Evolutionary conservation across 768 basidiomycete species (phyloP).

Genomic region (Pulveroboletus sp.): DNA sequence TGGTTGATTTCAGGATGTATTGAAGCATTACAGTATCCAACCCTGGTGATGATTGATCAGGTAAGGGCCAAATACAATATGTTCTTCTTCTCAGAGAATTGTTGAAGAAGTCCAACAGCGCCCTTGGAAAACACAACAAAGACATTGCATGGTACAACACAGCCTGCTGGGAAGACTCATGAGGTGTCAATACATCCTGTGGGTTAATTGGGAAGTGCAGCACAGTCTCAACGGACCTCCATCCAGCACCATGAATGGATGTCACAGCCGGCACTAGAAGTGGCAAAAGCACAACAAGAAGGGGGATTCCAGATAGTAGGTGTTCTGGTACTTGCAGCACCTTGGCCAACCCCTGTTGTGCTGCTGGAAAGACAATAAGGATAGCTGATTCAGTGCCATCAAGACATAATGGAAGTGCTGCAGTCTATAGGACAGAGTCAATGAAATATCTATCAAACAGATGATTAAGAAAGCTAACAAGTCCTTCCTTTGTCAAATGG

Average conservation of each 20-base stretch:
- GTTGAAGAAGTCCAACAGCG: conserved; percentile 44
- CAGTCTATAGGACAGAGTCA: conserved; percentile 35
- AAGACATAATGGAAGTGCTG: conserved; percentile 43
- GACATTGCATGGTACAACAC: conserved; percentile 23
- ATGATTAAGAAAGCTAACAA: conserved; percentile 35
- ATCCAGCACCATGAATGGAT: conserved; percentile 13
- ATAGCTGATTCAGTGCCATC: conserved; percentile 47
- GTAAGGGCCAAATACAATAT: conserved; percentile 47
- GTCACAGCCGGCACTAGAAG: conserved; percentile 15
- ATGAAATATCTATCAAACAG: neutral
- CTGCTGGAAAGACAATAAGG: conserved; percentile 51
- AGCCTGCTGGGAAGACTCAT: conserved; percentile 8
- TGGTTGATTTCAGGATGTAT: conserved; percentile 40
- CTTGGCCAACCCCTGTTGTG: conserved; percentile 31
- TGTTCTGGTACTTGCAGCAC: conserved; percentile 40
- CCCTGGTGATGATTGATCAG: conserved; percentile 26
- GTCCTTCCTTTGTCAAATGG: conserved; percentile 43
- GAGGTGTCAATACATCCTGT: neutral
- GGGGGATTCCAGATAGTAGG: conserved; percentile 10
- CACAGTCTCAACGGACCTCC: conserved; percentile 10
- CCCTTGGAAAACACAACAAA: conserved; percentile 44
- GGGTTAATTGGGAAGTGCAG: neutral
- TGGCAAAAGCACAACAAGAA: conserved; percentile 28
- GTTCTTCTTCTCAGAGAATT: conserved; percentile 30
- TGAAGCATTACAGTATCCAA: conserved; percentile 43